Base-by-base conservation (phyloP, 2,329 filamentous ascomycete species). In the Davidsoniella neocaledoniae region DNA sequence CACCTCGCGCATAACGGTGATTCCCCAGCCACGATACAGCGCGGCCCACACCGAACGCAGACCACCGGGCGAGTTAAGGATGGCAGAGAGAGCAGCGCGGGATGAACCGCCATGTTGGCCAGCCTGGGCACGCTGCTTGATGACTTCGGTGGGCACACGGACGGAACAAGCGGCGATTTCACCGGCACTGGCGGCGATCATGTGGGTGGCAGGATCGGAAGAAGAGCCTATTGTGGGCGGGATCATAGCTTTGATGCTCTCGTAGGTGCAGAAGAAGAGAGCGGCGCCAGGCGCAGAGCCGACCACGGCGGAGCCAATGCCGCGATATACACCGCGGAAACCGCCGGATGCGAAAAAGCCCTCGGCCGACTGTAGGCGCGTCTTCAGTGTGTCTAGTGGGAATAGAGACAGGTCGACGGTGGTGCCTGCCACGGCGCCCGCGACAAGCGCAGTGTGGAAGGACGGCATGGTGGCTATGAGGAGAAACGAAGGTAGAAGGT, bases 311-410 rank as follows among this genome's bases (percentile, higher is more conserved):
- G 79, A 86, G 45, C 90, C 91, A 14, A 98, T 79, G 62, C 91
- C 91, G 43, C 85, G 82, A 70, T 98, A 98, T 58, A 96, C 86
- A 54, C 90, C 88, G 46, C 74, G 75, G 73, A 96, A 88, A 60
- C 90, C 90, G 61, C 91, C 90, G 2, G 81, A 80, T 50, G 83
- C 73, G 61, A 86, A 78, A 70, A 94, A 87, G 63, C 82, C 79
- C 51, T 73, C 63, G 44, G 76, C 76, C 55, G 87, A 86, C 69
- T 98, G 91, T 5, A 98, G 85, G 14, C 91, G 87, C 41, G 93
- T 98, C 69, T 98, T 98, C 62, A 98, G 81, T 0, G 91, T 98
- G 74, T 98, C 93, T 72, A 98, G 86, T 0, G 91, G 91, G 71
- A 85, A 98, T 62, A 98, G 85, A 50, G 87, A 87, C 60, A 94